Evolutionary conservation across 768 basidiomycete species (phyloP), one percentile per base, ranked within the genome.

Genomic region (Infundibulicybe gibba): DNA sequence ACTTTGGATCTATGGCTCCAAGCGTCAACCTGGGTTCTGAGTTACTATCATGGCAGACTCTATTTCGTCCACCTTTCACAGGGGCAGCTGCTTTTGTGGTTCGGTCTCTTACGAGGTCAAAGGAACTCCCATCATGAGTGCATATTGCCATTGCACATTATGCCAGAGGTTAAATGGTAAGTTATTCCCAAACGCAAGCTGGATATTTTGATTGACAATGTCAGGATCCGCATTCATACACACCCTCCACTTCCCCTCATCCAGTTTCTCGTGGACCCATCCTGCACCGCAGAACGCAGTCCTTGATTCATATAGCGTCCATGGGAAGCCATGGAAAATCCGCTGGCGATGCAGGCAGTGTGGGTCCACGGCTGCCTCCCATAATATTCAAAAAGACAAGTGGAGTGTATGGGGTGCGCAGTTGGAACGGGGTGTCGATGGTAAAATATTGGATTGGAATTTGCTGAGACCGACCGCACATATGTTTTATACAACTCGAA

Each of bases 61-160:
- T 25, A 25, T 25, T 8, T 25, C 25, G 10, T 38, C 35, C 10
- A n/a, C 4, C 4, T 38, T 10, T 19, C 60, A 71, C 49, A 63
- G 62, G 49, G 85, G 84, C 38, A 62, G 70, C 32, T 87, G 85
- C 60, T 82, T 77, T 55, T 87, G 85, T 49, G 69, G 76, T n/a
- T 52, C 65, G 3, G 64, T 77, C 3, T 60, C 75, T 0, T 86
- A 79, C 50, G 49, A 66, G 40, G 67, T 81, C 2, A 60, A 59
- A 10, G 77, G 77, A 1, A 61, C 57, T 31, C 81, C 84, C 0
- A 52, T 77, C 3, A 63, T 79, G 31, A 77, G 76, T 51, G 83
- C 79, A 5, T 86, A 79, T 55, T 87, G 83, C 51, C 86, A 87
- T 55, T 88, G 86, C 56, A 80, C 80, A 3, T 60, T 74, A n/a